Base-by-base conservation (phyloP, 257 asterid genomes). In the Dorcoceras hygrometricum region DNA sequence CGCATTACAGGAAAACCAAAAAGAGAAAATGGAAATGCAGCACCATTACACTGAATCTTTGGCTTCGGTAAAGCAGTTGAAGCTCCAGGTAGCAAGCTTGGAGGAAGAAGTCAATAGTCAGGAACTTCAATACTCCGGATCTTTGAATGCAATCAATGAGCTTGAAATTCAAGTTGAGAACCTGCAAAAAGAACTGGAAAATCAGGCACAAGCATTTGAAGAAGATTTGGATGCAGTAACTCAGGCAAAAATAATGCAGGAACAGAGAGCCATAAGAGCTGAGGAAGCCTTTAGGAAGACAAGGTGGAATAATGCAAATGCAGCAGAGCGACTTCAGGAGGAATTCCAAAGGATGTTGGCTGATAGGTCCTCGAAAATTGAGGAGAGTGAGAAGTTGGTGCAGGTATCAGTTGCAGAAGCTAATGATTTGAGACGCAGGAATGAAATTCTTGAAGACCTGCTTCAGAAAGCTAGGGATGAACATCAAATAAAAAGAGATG, bases 251-350 rank as follows among this genome's bases (percentile, higher is more conserved):
- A 75, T 73, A 50, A 81, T 78, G 75, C 89, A 76, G 85, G 98
- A 89, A 78, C 85, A 83, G 66, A 86, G 94, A 83, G 96, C 96
- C 64, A 73, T 74, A 62, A 67, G 67, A 79, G 94, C 96, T 68
- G 97, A 89, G 80, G 97, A 90, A 58, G 89, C 88, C 59, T 62
- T 89, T 64, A 78, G 85, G 75, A 86, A 83, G 75, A 74, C 80
- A 62, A 79, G 81, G 71, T 56, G 68, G 81, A 77, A 71, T 77
- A 82, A 79, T 62, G 80, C 85, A 64, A 75, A 78, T 73, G 77
- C 81, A 50, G 77, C 83, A 57, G 89, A 84, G 78, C 84, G 73
- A 66, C 85, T 81, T 61, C 84, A 85, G 78, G 91, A 82, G 72
- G 97, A 93, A 76, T 69, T 88, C 65, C 76, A 68, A 76, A 83